Evolutionary conservation across 331 rosid species (phyloP).

Genomic region (Acacia concinna): DNA sequence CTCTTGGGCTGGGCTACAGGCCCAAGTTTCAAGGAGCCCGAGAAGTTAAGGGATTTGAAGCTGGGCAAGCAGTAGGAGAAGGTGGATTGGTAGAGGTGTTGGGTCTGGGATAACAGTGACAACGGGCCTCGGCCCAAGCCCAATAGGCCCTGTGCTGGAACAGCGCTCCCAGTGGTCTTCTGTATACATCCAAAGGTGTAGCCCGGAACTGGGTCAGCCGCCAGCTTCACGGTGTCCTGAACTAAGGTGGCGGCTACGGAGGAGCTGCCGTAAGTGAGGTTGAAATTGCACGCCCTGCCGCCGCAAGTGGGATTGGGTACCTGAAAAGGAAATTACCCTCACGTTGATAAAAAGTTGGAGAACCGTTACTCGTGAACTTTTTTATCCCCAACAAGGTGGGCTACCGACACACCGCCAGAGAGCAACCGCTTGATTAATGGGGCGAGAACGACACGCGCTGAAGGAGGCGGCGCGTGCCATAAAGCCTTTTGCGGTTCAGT

Average conservation of each 20-base stretch:
- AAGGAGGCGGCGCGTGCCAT: constrained; percentile 22
- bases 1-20: constrained; percentile 77
- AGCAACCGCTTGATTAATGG: not conserved
- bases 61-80: constrained; percentile 94
- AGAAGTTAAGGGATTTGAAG: constrained; percentile 69
- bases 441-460: not conserved
- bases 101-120: constrained; percentile 72
- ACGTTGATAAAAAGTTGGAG: constrained; percentile 18
- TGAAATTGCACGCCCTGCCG: constrained; percentile 70
- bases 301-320: constrained; percentile 82
- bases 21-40: constrained; percentile 88
- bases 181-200: constrained; percentile 86
- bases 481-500: not conserved
- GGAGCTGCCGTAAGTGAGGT: constrained; percentile 82
- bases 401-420: constrained; percentile 17
- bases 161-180: constrained; percentile 61
- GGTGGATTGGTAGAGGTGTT: constrained; percentile 70
- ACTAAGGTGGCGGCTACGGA: constrained; percentile 62
- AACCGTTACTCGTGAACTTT: constrained; percentile 39
- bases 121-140: constrained; percentile 96
- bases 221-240: constrained; percentile 69
- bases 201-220: constrained; percentile 59
- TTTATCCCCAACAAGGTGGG: not conserved
- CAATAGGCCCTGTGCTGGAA: constrained; percentile 79
- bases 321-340: constrained; percentile 37